phyloP scores from a whole-genome alignment of 2,329 filamentous ascomycete species.

The Phoma herbarum region DNA sequence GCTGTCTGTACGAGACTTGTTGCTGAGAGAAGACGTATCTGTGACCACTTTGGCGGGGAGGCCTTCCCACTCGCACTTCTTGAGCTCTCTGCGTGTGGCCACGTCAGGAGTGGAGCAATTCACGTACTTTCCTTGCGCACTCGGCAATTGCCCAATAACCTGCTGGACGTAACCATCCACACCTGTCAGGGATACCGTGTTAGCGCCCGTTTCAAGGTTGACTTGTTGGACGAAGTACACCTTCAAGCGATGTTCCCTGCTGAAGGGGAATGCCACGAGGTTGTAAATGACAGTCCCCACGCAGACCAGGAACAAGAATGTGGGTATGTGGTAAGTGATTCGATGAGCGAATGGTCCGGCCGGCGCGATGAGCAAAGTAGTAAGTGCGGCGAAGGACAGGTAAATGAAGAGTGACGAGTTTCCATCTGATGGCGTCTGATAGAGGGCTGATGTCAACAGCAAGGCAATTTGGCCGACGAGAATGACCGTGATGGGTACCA shows the following conservation, averaged over 20 bases:
- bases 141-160: constrained; percentile 75
- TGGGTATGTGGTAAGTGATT: constrained; percentile 81
- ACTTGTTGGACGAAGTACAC: constrained; percentile 85
- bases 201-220: constrained; percentile 75
- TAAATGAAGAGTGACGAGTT: constrained; percentile 76
- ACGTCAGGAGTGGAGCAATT: constrained; percentile 52
- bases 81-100: constrained; percentile 61
- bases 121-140: constrained; percentile 67
- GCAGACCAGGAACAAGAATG: constrained; percentile 77
- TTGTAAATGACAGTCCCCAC: constrained; percentile 84
- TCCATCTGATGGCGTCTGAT: constrained; percentile 87
- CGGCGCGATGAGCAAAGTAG: constrained; percentile 77
- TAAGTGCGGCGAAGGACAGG: constrained; percentile 71
- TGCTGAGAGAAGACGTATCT: constrained; percentile 38
- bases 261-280: constrained; percentile 88
- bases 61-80: constrained; percentile 76
- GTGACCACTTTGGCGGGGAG: constrained; percentile 71
- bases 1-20: constrained; percentile 36
- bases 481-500: constrained; percentile 80
- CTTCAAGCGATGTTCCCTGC: constrained; percentile 79
- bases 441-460: constrained; percentile 73
- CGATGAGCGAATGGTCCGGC: constrained; percentile 86
- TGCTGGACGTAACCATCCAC: constrained; percentile 53
- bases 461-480: constrained; percentile 80
- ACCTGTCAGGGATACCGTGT: constrained; percentile 65